Base-by-base conservation (phyloP, 2,329 filamentous ascomycete genomes). In the Xylaria sp. region DNA sequence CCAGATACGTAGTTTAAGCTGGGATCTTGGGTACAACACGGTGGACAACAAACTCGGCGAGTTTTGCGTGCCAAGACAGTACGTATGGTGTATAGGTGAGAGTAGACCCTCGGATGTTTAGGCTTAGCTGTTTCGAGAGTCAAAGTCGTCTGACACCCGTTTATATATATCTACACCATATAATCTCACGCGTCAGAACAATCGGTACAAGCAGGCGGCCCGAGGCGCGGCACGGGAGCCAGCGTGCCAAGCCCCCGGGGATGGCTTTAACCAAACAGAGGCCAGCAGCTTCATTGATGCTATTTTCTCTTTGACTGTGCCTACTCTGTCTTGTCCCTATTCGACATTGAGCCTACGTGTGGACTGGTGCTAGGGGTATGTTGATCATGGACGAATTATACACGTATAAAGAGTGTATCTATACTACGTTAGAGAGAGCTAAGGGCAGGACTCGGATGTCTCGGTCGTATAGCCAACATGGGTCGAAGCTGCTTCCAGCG, bases 211-310 rank as follows among this genome's bases (percentile, higher is more conserved):
- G 48, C 27, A 46, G 38, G 53, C 51, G 60, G 63, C 43, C 61
- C 60, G 60, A 64, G 21, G 43, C 29, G 57, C 54, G 49, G 60
- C 41, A 55, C 51, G 54, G 57, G 38, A 55, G 53, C 31, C 27
- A 54, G 41, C 48, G 49, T 43, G 54, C 54, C 46, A 66, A 58
- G 51, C 52, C 35, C 23, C 21, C 21, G 51, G 51, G 19, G 27
- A 57, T n/a, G 38, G 31, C 13, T 51, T 35, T n/a, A n/a, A n/a
- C n/a, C n/a, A n/a, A n/a, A n/a, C n/a, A n/a, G n/a, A n/a, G 17
- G 9, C 13, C 15, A 41, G 44, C 37, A 29, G 33, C 44, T 19
- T n/a, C 10, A 37, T 25, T 44, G 21, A 51, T 33, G 19, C 11
- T 29, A 38, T 38, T 19, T 31, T 54, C 33, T 11, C 38, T 13